Base-by-base conservation (phyloP, 345 rosid genomes). In the Mangifera indica region DNA sequence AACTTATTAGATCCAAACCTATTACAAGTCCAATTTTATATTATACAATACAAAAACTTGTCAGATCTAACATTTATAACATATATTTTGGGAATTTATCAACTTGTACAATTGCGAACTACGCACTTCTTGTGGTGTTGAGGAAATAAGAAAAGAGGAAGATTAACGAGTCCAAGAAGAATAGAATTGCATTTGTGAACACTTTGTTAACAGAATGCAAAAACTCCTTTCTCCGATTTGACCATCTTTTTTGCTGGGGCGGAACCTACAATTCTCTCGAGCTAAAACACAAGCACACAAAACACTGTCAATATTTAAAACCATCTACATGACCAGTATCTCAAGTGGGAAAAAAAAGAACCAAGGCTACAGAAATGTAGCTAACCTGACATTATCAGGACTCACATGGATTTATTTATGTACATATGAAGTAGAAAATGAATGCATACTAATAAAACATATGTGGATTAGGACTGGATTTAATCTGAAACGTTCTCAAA, bases 221-320 rank as follows among this genome's bases (percentile, higher is more conserved):
- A 91, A 20, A 87, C 76, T 45, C 71, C 78, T 81, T 90, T 89
- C 65, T 90, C 97, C 6, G 98, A 94, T 66, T 70, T 80, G 52
- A 85, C 60, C 97, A 94, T 85, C 84, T 82, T 82, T 60, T 78
- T 84, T 3, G 97, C 93, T 0, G 87, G 56, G 4, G 83, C 56
- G 65, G 89, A 79, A 56, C 98, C 95, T 3, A 87, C 97, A 45
- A 90, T 86, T 77, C 97, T 87, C 82, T 94, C 95, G 68, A 94
- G 85, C 98, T 91, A 67, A 61, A 71, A 49, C 26, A 52, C 34
- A 26, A 24, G 18, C 45, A 72, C 61, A 67, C n/a, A 22, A 67
- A 52, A 64, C 66, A 2, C 45, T 14, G 62, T 70, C 10, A 42
- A 25, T 11, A 45, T 56, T 10, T 17, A n/a, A 13, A n/a, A n/a